phyloP scores from a whole-genome alignment of 345 rosid species.

The thale cress (Arabidopsis thaliana) region DNA sequence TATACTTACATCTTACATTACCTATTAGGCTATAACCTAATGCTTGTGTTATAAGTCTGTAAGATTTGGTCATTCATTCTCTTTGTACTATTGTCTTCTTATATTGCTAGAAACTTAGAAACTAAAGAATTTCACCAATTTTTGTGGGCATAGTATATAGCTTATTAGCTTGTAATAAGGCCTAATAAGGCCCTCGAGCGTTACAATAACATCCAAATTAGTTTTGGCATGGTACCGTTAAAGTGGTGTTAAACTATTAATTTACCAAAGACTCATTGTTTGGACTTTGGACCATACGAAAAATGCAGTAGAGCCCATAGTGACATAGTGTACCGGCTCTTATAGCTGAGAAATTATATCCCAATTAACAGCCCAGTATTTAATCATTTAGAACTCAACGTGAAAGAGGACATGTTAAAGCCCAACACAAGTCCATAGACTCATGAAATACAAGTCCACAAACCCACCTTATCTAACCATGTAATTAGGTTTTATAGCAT shows the following conservation, averaged over 20 bases:
- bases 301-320: slow-evolving; percentile 13
- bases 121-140: neutral
- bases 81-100: neutral
- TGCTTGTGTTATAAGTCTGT: too few species aligned
- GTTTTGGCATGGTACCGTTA: neutral
- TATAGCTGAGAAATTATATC: neutral
- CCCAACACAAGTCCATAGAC: neutral
- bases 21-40: too few species aligned
- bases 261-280: neutral
- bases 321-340: neutral
- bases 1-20: neutral
- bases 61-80: too few species aligned
- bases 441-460: neutral
- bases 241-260: neutral
- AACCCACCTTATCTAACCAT: too few species aligned
- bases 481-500: neutral
- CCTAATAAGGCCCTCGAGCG: neutral
- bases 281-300: neutral
- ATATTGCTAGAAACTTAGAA: too few species aligned
- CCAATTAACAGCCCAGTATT: neutral
- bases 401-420: neutral
- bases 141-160: neutral
- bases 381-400: neutral
- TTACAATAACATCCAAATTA: neutral
- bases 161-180: neutral